These are phyloP conservation scores for Bisporella sp. DNA, from an alignment of 2,329 filamentous ascomycete species.

Conservation along the genomic window DNA sequence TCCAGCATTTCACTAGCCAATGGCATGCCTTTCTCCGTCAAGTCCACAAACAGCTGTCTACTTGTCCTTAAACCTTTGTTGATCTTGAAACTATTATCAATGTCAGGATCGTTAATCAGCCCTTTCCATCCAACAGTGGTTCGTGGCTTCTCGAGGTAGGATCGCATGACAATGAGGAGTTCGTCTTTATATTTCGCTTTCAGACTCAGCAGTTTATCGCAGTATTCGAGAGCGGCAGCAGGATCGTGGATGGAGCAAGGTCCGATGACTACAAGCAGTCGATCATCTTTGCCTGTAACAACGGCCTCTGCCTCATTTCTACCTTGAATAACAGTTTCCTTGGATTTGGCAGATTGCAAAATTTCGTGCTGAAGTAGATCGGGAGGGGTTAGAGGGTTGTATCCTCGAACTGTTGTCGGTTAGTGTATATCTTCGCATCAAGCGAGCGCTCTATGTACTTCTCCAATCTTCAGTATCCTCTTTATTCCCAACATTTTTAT, in stretches of 20 bases:
- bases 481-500: not conserved
- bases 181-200: constrained; percentile 86
- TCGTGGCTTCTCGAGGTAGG: constrained; percentile 96
- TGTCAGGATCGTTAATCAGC: constrained; percentile 96
- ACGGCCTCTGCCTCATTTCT: constrained; percentile 59
- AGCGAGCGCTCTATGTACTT: not conserved
- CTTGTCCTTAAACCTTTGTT: constrained; percentile 90
- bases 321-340: constrained; percentile 49
- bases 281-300: constrained; percentile 56
- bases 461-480: not conserved
- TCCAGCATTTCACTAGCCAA: constrained; percentile 97
- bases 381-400: constrained; percentile 88
- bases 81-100: constrained; percentile 98
- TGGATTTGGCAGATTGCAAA: constrained; percentile 38
- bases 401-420: constrained; percentile 60
- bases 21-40: constrained; percentile 90
- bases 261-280: constrained; percentile 75
- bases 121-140: constrained; percentile 99
- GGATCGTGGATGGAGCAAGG: constrained; percentile 98
- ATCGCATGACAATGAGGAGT: constrained; percentile 92
- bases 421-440: not conserved
- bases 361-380: constrained; percentile 96
- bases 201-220: constrained; percentile 70
- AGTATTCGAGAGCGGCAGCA: constrained; percentile 84
- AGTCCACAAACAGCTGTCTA: constrained; percentile 85